Percentiles rank a stretch among this genome's conserved stretches.
phyloP scores from a whole-genome alignment of 140 eudicot genomes.

The Artemisia princeps region DNA sequence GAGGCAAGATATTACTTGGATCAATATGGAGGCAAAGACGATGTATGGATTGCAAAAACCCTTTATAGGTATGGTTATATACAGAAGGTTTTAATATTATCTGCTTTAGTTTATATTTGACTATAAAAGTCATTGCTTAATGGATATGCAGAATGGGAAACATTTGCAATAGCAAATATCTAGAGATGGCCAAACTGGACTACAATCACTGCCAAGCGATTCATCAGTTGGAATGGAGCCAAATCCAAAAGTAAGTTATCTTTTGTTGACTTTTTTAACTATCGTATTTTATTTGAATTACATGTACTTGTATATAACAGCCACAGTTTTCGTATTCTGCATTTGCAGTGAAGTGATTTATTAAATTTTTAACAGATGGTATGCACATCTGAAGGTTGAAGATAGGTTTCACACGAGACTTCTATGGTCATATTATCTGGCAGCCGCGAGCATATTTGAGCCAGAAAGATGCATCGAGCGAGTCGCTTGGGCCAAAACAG shows the following conservation, averaged over 20 bases:
- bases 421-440: not conserved
- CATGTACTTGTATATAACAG: too few species aligned
- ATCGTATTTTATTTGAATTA: too few species aligned
- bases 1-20: slow-evolving; percentile 6
- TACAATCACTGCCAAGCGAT: not conserved
- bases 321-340: too few species aligned
- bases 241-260: not conserved
- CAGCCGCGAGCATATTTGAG: not conserved
- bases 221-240: not conserved
- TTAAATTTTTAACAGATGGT: not conserved
- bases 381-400: not conserved
- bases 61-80: slow-evolving; percentile 1
- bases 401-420: not conserved
- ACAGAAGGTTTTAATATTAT: not conserved
- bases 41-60: not conserved
- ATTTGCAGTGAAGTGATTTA: too few species aligned
- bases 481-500: not conserved
- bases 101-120: not conserved
- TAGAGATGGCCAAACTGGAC: not conserved
- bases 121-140: not conserved
- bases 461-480: not conserved
- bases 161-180: not conserved
- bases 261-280: not conserved
- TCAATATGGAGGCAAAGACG: slow-evolving; percentile 1
- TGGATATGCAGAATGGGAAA: not conserved